phyloP scores from a whole-genome alignment of 345 rosid genomes.

The Acer negundo region DNA sequence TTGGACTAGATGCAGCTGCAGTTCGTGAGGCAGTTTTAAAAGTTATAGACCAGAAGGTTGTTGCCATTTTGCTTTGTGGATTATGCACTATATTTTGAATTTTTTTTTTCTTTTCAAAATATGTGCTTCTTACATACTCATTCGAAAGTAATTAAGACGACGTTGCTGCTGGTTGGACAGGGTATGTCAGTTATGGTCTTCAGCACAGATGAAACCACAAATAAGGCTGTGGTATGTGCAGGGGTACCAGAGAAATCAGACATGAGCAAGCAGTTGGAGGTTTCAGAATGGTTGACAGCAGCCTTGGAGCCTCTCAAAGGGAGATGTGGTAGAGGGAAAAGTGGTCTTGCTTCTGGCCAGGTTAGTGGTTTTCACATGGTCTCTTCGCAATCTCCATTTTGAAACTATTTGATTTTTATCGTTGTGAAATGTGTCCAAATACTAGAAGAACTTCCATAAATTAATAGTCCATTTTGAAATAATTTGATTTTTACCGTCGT shows the following conservation, averaged over 20 bases:
- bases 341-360: constrained; percentile 95
- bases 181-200: constrained; percentile 83
- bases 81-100: neutral
- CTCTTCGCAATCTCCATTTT: neutral
- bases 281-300: constrained; percentile 80
- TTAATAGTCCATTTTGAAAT: neutral
- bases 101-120: neutral
- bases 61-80: neutral
- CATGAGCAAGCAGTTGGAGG: constrained; percentile 62
- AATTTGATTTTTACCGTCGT: neutral
- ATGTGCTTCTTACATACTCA: neutral
- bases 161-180: constrained; percentile 40
- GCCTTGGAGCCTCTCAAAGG: constrained; percentile 88
- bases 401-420: neutral
- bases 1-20: constrained; percentile 89
- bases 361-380: constrained; percentile 35
- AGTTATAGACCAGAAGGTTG: constrained; percentile 75
- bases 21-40: constrained; percentile 91
- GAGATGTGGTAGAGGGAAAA: constrained; percentile 86
- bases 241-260: constrained; percentile 77
- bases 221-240: constrained; percentile 90
- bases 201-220: constrained; percentile 76
- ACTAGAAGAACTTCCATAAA: no score
- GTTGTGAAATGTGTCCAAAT: neutral
- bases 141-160: neutral